These are phyloP conservation scores for Phascolomyces articulosus DNA, from an alignment of 371 early-diverging fungal genomes.

Conservation along the genomic window DNA sequence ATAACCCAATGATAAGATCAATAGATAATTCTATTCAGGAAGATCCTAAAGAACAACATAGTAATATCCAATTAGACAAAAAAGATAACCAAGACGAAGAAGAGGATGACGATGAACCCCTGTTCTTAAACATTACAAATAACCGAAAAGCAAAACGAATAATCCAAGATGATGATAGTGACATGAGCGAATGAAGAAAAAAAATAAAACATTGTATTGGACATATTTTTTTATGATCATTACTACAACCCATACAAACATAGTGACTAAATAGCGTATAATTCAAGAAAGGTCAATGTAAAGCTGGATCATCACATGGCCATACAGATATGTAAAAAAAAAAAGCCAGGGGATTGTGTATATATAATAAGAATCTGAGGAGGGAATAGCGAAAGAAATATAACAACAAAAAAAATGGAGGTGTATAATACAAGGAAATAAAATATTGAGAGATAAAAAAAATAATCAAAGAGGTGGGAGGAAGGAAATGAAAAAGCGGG, in stretches of 20 bases:
- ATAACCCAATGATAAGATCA: too few species aligned
- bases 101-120: conserved; percentile 9
- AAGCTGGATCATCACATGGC: too few species aligned
- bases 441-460: too few species aligned
- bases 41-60: background rate
- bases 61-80: background rate
- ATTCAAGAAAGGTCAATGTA: too few species aligned
- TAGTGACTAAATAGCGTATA: too few species aligned
- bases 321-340: too few species aligned
- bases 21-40: background rate
- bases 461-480: background rate
- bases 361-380: background rate
- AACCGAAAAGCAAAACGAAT: background rate
- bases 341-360: too few species aligned
- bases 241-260: too few species aligned
- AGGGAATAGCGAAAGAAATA: background rate
- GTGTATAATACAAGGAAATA: conserved; percentile 15
- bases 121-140: conserved; percentile 4
- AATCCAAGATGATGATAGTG: conserved; percentile 2
- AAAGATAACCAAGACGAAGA: background rate
- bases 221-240: background rate
- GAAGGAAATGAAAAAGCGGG: conserved; percentile 7
- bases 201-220: background rate
- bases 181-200: conserved; percentile 7
- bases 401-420: background rate